Conservation (phyloP, 371 early-diverging fungal species). For the Mortierella sp. region DNA sequence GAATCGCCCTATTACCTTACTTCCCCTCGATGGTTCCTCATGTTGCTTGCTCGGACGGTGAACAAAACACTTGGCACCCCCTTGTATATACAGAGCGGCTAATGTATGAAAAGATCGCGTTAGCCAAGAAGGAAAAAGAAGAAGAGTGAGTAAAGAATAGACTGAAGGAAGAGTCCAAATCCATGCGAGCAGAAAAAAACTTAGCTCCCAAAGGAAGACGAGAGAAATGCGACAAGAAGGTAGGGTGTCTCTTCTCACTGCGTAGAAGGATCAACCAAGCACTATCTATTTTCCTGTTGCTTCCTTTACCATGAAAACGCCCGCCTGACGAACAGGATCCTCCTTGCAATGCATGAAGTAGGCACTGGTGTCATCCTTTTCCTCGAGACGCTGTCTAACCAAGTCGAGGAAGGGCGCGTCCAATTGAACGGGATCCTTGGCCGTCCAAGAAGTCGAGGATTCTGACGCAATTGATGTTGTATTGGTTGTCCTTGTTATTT, state of each 20-base stretch:
- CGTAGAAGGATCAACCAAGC: neutral
- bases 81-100: constrained; percentile 77
- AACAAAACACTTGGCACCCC: constrained; percentile 82
- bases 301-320: constrained; percentile 44
- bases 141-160: neutral
- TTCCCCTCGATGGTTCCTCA: constrained; percentile 87
- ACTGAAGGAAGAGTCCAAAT: neutral
- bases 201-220: neutral
- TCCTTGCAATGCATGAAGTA: constrained; percentile 41
- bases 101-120: neutral
- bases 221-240: neutral
- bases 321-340: constrained; percentile 46
- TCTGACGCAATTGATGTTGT: neutral
- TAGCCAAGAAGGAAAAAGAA: neutral
- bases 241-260: neutral
- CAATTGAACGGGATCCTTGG: constrained; percentile 16
- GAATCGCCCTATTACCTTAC: constrained; percentile 62
- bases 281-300: neutral
- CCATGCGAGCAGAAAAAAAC: neutral
- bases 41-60: constrained; percentile 78
- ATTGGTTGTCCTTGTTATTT: neutral
- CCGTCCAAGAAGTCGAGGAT: neutral
- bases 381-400: constrained; percentile 26
- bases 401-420: constrained; percentile 32
- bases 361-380: constrained; percentile 29